phyloP scores from a whole-genome alignment of 176 grass and related monocot species.

The Oryza officinalis region DNA sequence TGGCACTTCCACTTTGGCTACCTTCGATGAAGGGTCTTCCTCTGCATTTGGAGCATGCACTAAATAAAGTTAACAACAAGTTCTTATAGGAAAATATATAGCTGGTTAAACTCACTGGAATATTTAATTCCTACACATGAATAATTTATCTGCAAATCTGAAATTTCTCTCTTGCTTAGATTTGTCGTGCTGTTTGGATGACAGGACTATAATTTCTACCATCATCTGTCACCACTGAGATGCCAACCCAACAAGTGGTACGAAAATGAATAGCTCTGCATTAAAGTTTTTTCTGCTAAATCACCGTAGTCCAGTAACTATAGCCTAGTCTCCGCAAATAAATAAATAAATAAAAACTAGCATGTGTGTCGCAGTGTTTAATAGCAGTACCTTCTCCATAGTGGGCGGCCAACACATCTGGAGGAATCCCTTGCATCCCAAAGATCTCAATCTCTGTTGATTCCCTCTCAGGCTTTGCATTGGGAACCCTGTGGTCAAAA shows the following conservation, averaged over 20 bases:
- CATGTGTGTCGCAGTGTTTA: background rate
- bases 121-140: background rate
- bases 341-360: background rate
- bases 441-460: slow-evolving; percentile 99
- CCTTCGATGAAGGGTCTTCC: slow-evolving; percentile 77
- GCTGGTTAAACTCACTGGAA: slow-evolving; percentile 10
- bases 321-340: background rate
- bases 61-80: background rate
- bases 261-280: background rate
- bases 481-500: slow-evolving; percentile 74
- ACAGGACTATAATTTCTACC: background rate
- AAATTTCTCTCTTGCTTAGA: background rate
- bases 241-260: background rate
- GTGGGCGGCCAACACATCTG: slow-evolving; percentile 88
- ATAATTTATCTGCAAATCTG: background rate
- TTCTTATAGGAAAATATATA: slow-evolving; percentile 7
- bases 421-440: slow-evolving; percentile 97
- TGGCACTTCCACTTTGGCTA: slow-evolving; percentile 76
- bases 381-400: slow-evolving; percentile 85
- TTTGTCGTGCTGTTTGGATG: background rate
- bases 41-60: slow-evolving; percentile 49
- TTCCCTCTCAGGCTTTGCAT: slow-evolving; percentile 91
- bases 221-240: background rate
- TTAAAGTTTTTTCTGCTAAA: background rate
- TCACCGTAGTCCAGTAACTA: background rate